Evolutionary conservation across 1,284 basidiomycete species (phyloP).

Genomic region (Naganishia liquefaciens): DNA sequence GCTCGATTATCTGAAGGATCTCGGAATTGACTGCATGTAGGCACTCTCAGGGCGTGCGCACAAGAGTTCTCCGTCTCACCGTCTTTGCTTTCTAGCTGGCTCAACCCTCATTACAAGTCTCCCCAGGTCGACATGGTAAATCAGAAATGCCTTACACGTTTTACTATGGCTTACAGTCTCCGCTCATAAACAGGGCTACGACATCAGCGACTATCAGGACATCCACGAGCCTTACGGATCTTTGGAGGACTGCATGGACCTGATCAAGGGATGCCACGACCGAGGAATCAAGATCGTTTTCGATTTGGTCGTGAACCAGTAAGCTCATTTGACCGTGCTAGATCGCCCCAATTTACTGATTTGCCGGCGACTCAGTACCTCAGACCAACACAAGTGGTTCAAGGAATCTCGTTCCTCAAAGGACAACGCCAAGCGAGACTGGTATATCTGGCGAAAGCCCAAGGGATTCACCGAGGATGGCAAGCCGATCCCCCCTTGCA

Average conservation of each 20-base stretch:
- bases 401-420: constrained; percentile 51
- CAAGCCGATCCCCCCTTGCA: constrained; percentile 52
- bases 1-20: constrained; percentile 55
- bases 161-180: not conserved
- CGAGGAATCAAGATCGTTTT: constrained; percentile 54
- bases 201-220: constrained; percentile 53
- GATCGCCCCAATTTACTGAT: not conserved
- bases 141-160: not conserved
- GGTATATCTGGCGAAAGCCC: constrained; percentile 54
- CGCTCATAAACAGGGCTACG: constrained; percentile 39
- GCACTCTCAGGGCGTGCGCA: not conserved
- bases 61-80: not conserved
- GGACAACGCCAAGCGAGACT: constrained; percentile 55
- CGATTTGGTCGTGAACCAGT: constrained; percentile 58
- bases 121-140: constrained; percentile 31
- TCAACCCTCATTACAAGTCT: constrained; percentile 29
- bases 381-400: constrained; percentile 55
- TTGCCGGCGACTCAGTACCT: constrained; percentile 9
- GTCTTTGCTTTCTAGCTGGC: not conserved
- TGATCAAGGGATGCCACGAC: constrained; percentile 49
- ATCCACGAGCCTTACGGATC: constrained; percentile 55
- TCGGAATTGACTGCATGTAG: constrained; percentile 57
- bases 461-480: constrained; percentile 38
- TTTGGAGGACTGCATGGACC: constrained; percentile 52
- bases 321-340: constrained; percentile 40